Evolutionary conservation across 2,329 filamentous ascomycete species (phyloP).

Genomic region (Apiospora malaysiana): DNA sequence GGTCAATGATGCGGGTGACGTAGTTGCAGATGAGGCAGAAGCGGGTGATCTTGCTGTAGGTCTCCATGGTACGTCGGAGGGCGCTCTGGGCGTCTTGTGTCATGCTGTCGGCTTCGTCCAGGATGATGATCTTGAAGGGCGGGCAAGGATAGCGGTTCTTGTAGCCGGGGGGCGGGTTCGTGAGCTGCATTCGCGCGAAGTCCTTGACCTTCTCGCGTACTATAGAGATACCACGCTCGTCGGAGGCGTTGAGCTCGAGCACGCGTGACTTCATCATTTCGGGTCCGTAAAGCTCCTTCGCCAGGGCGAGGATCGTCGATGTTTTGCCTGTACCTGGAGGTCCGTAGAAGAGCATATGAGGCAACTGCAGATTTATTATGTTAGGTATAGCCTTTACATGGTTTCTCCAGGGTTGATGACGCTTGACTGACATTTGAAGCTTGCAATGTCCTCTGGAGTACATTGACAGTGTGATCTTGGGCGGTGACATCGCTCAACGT

Average conservation of each 20-base stretch:
- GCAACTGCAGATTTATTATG: slow-evolving; percentile 61
- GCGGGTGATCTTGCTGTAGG: slow-evolving; percentile 92
- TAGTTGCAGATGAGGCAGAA: slow-evolving; percentile 99
- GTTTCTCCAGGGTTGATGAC: slow-evolving; percentile 20
- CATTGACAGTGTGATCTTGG: slow-evolving; percentile 94
- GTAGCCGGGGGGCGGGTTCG: slow-evolving; percentile 75
- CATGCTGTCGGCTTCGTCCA: slow-evolving; percentile 99
- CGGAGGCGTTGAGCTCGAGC: slow-evolving; percentile 98
- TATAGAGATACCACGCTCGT: slow-evolving; percentile 96
- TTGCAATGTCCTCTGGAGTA: slow-evolving; percentile 91
- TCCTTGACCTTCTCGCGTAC: slow-evolving; percentile 98
- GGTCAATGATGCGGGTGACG: slow-evolving; percentile 97
- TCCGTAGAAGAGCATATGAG: slow-evolving; percentile 99
- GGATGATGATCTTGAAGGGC: slow-evolving; percentile 97
- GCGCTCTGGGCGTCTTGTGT: slow-evolving; percentile 97
- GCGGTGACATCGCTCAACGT: slow-evolving; percentile 93
- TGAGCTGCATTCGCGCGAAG: slow-evolving; percentile 94
- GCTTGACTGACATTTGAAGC: slow-evolving; percentile 74
- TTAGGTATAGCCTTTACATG: slow-evolving; percentile 26
- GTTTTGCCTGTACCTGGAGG: slow-evolving; percentile 98
- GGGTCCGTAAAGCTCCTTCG: slow-evolving; percentile 96
- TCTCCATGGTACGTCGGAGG: slow-evolving; percentile 95
- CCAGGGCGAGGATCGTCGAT: slow-evolving; percentile 93
- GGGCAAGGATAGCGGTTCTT: slow-evolving; percentile 84
- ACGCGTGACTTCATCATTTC: slow-evolving; percentile 92